A percentile compares a stretch with the other conserved stretches of the same genome.
Conservation (phyloP, 2,329 filamentous ascomycete genomes). For the Waltergamsia citrina region DNA sequence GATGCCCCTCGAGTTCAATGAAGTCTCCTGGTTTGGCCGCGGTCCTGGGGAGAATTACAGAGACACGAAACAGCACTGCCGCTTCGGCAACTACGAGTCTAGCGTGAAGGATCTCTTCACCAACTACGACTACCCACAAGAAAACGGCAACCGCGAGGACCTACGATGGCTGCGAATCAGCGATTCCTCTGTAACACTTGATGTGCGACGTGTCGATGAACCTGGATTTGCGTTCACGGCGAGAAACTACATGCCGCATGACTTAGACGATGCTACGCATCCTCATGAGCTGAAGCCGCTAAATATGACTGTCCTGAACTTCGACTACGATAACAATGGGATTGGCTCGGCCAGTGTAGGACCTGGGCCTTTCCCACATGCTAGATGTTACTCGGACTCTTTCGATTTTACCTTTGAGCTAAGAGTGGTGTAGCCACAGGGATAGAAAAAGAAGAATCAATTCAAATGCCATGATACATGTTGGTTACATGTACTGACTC, state of each 20-base stretch:
- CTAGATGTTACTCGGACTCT: conserved; percentile 6
- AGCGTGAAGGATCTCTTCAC: conserved; percentile 30
- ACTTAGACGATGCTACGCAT: conserved; percentile 28
- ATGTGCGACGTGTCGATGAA: conserved; percentile 5
- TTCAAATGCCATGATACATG: too few relatives aligned
- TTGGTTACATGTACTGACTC: too few relatives aligned
- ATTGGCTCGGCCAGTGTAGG: conserved; percentile 33
- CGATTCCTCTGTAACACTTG: conserved; percentile 7
- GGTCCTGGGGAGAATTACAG: conserved; percentile 41
- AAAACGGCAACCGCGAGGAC: conserved; percentile 41
- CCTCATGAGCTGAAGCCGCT: conserved; percentile 33
- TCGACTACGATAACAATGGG: conserved; percentile 32
- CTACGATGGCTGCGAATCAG: conserved; percentile 29
- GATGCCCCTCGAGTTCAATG: conserved; percentile 16
- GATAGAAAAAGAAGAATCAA: too few relatives aligned
- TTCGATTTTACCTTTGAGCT: conserved; percentile 16
- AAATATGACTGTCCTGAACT: conserved; percentile 26
- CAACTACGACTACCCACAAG: conserved; percentile 43
- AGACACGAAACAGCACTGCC: conserved; percentile 37
- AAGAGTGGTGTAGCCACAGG: conserved; percentile 3
- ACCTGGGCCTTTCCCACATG: conserved; percentile 16
- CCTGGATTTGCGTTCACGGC: conserved; percentile 27
- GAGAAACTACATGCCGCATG: conserved; percentile 28
- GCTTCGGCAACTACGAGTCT: conserved; percentile 24
- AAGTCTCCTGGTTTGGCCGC: conserved; percentile 37